Evolutionary conservation across 345 rosid species (phyloP), one percentile per base, ranked within the genome.

Genomic region (Dipteronia sinensis): DNA sequence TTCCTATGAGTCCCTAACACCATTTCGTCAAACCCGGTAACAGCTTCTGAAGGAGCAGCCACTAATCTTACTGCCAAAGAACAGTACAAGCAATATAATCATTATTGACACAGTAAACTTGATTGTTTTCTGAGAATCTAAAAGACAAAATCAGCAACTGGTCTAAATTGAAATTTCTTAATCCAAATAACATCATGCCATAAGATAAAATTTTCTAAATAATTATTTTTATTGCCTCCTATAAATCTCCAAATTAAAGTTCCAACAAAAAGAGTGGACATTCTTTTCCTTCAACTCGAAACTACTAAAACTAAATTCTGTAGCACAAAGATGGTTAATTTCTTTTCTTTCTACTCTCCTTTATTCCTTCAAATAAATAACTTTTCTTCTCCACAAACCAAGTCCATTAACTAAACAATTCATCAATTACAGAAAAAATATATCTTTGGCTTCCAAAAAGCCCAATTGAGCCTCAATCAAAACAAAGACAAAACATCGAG

Each of bases 11-110:
- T 94, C 38, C 94, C 97, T 16, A 90, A 77, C 69, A 90, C 90
- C 99, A 94, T 94, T 74, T 94, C 98, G 64, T 92, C 97, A 80
- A 96, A 96, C 47, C 90, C 95, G 11, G 95, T 82, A 53, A 83
- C 78, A 7, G 86, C 78, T 86, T 92, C 98, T n/a, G 91, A 76
- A 27, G 98, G 89, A 65, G 91, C 90, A 78, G 92, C 95, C 80
- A 94, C 95, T 56, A 97, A 83, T 83, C 91, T 89, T 82, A 96
- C 99, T 94, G 89, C 69, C 73, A 79, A 22, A n/a, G n/a, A n/a
- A n/a, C n/a, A n/a, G n/a, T n/a, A 49, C n/a, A 84, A 11, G 67
- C 38, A 42, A 78, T 38, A 38, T 29, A 49, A 42, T 65, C 51
- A 78, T 71, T 23, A 49, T 22, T 44, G n/a, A 44, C 17, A 20